These are phyloP conservation scores for Gaeumannomyces tritici DNA, from an alignment of 2,329 filamentous ascomycete genomes.

Conservation along the genomic window DNA sequence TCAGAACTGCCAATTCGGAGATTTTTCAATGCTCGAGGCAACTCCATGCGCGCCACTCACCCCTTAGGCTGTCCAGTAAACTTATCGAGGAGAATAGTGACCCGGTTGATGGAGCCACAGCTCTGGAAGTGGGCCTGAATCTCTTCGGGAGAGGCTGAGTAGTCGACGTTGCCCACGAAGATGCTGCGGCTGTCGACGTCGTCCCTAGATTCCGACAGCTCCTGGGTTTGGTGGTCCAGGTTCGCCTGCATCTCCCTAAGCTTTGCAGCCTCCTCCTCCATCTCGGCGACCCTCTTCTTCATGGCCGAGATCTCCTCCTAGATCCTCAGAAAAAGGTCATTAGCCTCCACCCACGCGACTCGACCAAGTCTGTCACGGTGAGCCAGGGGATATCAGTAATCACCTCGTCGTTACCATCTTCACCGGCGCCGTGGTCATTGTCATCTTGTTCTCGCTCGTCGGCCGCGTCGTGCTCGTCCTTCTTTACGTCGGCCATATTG, in stretches of 20 bases:
- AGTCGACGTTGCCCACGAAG: conserved; percentile 98
- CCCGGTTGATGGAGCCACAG: conserved; percentile 93
- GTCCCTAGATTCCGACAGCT: conserved; percentile 84
- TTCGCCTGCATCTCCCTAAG: conserved; percentile 79
- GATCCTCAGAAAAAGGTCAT: neutral
- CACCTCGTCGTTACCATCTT: conserved; percentile 5
- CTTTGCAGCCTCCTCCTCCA: conserved; percentile 83
- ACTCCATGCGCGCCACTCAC: conserved; percentile 40
- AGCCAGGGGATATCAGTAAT: neutral
- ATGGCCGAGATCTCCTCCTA: conserved; percentile 77
- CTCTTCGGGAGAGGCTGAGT: conserved; percentile 92
- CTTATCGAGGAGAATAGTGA: conserved; percentile 95
- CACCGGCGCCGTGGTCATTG: conserved; percentile 1
- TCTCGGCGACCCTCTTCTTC: conserved; percentile 79
- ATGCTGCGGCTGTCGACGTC: conserved; percentile 92
- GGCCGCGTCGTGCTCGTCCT: neutral
- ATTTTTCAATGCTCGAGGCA: neutral
- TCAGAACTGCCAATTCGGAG: neutral
- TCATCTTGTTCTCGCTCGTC: conserved; percentile 1
- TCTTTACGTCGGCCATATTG: conserved; percentile 2
- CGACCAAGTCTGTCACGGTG: neutral
- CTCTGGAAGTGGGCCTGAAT: conserved; percentile 98
- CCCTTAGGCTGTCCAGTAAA: conserved; percentile 99
- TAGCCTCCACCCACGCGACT: neutral
- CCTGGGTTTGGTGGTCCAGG: conserved; percentile 76